Percentiles rank a stretch among this genome's conserved stretches.
Evolutionary conservation across 164 flowering plant genomes (phyloP).

Genomic region (Stephania japonica): DNA sequence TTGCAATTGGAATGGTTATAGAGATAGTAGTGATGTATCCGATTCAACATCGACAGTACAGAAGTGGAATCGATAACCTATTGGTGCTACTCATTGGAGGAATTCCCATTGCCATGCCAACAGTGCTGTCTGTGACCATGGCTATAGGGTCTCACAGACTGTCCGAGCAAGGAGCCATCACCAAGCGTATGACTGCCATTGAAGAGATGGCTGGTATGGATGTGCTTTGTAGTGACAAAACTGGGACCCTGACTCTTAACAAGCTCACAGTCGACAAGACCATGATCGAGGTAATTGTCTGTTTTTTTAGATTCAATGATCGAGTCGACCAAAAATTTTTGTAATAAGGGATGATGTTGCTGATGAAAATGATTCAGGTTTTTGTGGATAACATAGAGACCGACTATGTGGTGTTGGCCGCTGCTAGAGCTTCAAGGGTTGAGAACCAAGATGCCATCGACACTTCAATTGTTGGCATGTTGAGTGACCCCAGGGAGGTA

Average conservation of each 20-base stretch:
- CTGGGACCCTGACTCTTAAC: constrained; percentile 92
- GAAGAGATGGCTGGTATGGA: constrained; percentile 99
- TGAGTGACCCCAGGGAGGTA: constrained; percentile 77
- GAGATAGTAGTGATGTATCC: constrained; percentile 76
- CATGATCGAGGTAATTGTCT: constrained; percentile 27
- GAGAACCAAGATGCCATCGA: constrained; percentile 91
- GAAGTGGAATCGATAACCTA: constrained; percentile 80
- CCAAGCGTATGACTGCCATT: constrained; percentile 98
- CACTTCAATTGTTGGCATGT: constrained; percentile 68
- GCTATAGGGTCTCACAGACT: constrained; percentile 90
- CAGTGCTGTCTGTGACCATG: constrained; percentile 91
- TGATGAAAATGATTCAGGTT: constrained; percentile 30
- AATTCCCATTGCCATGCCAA: constrained; percentile 95
- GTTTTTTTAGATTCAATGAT: too few species aligned
- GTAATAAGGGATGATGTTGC: neutral
- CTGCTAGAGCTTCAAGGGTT: constrained; percentile 77
- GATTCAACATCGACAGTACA: constrained; percentile 60
- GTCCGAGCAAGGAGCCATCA: constrained; percentile 92
- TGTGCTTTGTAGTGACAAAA: constrained; percentile 91
- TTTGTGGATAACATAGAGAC: constrained; percentile 43
- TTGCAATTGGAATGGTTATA: constrained; percentile 61
- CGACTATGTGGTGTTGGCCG: constrained; percentile 40
- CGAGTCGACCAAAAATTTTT: neutral
- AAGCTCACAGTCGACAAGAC: constrained; percentile 73
- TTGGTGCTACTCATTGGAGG: constrained; percentile 86